A percentile compares a stretch with the other conserved stretches of the same genome.
Conservation (phyloP, 495 filamentous ascomycete species). For the Terfezia claveryi region DNA sequence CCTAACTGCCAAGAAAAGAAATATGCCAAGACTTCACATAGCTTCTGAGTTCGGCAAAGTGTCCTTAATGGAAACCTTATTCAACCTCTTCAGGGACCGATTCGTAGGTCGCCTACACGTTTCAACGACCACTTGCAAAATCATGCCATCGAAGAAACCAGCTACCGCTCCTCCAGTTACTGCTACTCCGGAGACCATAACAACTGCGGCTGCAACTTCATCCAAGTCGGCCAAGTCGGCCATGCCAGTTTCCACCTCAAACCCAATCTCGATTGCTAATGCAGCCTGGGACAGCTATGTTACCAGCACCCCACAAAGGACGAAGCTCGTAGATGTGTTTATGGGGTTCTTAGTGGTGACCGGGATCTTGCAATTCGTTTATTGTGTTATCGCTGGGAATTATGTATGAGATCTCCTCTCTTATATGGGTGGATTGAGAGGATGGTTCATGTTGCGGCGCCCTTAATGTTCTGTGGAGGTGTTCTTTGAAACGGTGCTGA, state of each 20-base stretch:
- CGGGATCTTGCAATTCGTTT: slow-evolving; percentile 76
- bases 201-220: slow-evolving; percentile 4
- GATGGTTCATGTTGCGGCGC: not conserved
- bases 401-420: slow-evolving; percentile 40
- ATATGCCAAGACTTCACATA: too few species aligned
- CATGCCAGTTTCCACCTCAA: slow-evolving; percentile 6
- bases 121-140: not conserved
- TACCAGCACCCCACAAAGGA: slow-evolving; percentile 61
- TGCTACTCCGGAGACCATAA: slow-evolving; percentile 1
- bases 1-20: slow-evolving; percentile 3
- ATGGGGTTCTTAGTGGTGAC: slow-evolving; percentile 73
- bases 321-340: slow-evolving; percentile 79
- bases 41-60: not conserved
- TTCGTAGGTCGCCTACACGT: too few species aligned
- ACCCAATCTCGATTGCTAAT: slow-evolving; percentile 10
- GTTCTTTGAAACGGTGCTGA: not conserved
- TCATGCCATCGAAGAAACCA: slow-evolving; percentile 1
- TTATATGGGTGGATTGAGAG: not conserved
- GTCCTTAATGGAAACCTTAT: not conserved
- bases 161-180: slow-evolving; percentile 13
- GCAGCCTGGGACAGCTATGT: slow-evolving; percentile 56
- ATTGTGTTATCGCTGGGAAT: slow-evolving; percentile 81
- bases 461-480: slow-evolving; percentile 3
- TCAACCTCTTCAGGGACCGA: too few species aligned
- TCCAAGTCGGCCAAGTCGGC: not conserved